These are phyloP conservation scores for Populus trichocarpa DNA, from an alignment of 441 rosid genomes.

Conservation along the genomic window DNA sequence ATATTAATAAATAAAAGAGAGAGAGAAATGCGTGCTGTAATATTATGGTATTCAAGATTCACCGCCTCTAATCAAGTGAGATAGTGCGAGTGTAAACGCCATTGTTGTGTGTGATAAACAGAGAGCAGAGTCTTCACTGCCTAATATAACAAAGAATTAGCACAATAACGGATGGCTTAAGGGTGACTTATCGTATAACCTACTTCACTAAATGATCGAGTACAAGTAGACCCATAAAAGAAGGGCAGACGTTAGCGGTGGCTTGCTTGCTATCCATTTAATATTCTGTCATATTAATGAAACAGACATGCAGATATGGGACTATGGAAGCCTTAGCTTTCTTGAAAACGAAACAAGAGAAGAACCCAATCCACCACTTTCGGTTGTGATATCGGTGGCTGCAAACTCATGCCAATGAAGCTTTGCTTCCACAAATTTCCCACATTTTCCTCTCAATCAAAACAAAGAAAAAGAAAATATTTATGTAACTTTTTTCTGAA, in stretches of 20 bases:
- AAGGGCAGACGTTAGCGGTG: conserved; percentile 5
- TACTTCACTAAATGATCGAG: conserved; percentile 8
- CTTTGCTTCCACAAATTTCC: not conserved
- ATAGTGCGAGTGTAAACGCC: no score
- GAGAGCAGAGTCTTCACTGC: no score
- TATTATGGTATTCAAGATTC: no score
- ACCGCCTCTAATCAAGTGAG: no score
- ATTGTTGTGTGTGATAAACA: no score
- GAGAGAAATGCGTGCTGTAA: not conserved
- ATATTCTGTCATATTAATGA: conserved; percentile 20
- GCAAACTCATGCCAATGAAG: conserved; percentile 15
- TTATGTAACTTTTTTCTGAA: no score
- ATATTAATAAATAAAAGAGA: no score
- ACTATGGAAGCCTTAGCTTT: conserved; percentile 22
- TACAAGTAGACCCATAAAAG: conserved; percentile 15
- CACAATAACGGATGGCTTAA: not conserved
- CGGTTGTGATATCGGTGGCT: conserved; percentile 13
- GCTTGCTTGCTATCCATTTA: conserved; percentile 9
- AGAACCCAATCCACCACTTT: conserved; percentile 37
- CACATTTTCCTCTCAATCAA: conserved; percentile 15
- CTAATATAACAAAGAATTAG: no score
- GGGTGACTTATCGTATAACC: conserved; percentile 5
- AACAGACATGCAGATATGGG: conserved; percentile 12
- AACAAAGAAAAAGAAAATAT: no score
- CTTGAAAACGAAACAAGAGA: conserved; percentile 24